Evolutionary conservation across 176 grass and related monocot species (phyloP).

Genomic region (Raddia guianensis): DNA sequence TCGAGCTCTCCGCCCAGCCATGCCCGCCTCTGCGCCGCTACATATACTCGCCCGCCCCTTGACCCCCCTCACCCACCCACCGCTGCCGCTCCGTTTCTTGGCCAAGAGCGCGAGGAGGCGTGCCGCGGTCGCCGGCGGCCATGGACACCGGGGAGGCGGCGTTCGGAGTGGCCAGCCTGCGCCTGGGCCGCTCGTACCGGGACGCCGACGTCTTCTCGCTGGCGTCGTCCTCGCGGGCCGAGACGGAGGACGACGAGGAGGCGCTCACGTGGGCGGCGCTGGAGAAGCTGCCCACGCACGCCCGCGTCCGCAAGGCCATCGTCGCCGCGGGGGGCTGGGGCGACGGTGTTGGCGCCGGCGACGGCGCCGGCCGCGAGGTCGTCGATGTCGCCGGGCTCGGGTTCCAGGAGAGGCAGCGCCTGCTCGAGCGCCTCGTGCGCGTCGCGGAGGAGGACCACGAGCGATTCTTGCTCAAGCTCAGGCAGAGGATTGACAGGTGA

Average conservation of each 20-base stretch:
- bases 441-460: slow-evolving; percentile 69
- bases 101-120: too few species aligned
- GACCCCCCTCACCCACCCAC: too few species aligned
- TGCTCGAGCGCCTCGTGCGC: slow-evolving; percentile 59
- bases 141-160: slow-evolving; percentile 43
- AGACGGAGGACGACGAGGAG: slow-evolving; percentile 59
- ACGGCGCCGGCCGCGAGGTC: neutral
- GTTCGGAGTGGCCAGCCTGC: slow-evolving; percentile 48
- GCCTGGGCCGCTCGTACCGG: slow-evolving; percentile 38
- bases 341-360: neutral
- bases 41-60: too few species aligned
- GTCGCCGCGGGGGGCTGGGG: neutral
- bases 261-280: slow-evolving; percentile 65
- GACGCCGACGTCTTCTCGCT: slow-evolving; percentile 53
- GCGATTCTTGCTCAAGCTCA: slow-evolving; percentile 63
- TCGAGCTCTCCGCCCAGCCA: too few species aligned
- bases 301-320: slow-evolving; percentile 52
- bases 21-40: too few species aligned
- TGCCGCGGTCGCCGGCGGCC: too few species aligned
- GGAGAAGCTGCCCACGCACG: slow-evolving; percentile 64
- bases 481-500: slow-evolving; percentile 50
- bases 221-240: slow-evolving; percentile 16
- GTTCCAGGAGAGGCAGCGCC: slow-evolving; percentile 39
- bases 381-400: slow-evolving; percentile 53
- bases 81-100: too few species aligned